Evolutionary conservation across 2,329 filamentous ascomycete genomes (phyloP), one percentile per base, ranked within the genome.

Genomic region (Arthroderma sp.): DNA sequence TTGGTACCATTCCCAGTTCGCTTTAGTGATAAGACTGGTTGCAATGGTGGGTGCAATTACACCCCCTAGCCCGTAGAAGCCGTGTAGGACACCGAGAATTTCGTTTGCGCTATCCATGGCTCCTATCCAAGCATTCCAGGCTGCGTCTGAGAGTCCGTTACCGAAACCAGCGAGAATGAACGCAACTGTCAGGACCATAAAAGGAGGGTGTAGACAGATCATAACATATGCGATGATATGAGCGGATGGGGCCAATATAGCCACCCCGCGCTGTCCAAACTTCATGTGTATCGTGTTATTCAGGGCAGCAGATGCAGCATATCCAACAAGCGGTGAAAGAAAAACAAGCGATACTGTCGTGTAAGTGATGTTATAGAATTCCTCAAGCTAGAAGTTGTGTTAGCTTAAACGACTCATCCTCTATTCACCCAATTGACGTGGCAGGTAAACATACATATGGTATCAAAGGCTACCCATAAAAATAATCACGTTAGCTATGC

Each of bases 61-160:
- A 2, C 78, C 81, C 1, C 82, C 83, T 0, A 83, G 55, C 1
- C 81, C 81, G 54, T 85, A 86, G 29, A 74, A 73, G 1, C 74
- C 80, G 57, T 86, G 81, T 22, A 85, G 59, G 47, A 85, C 69
- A 3, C 82, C 81, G 0, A 85, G 69, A 39, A 87, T 67, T 57
- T 85, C 79, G 57, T 87, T 86, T 6, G 81, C 73, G 47, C 76
- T 74, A 6, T 74, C 70, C 77, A 87, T 82, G 53, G 78, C 81
- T 28, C 83, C 83, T 10, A 77, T 70, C 70, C 72, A 75, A 0
- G 72, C 72, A 53, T 75, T 75, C 67, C 68, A 73, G 5, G 66
- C 72, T 1, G 70, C 69, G 51, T 75, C 53, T 41, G 55, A 49
- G 31, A 85, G 63, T 3, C 82, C 83, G 55, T 81, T 85, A 1